These are phyloP conservation scores for Sinapis alba DNA, from an alignment of 441 rosid genomes.

Conservation along the genomic window DNA sequence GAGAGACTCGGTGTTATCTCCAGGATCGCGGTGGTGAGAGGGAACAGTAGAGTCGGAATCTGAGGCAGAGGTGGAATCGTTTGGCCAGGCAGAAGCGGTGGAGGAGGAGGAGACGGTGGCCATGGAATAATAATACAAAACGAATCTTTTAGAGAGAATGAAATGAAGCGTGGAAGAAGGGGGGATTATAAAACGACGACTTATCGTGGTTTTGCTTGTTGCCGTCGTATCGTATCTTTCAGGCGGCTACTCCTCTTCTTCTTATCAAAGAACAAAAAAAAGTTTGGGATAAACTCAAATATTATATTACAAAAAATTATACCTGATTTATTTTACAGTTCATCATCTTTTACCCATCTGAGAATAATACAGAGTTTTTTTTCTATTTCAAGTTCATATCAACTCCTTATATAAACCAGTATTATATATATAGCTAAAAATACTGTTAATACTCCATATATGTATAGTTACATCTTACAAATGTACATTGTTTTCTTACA, in stretches of 20 bases:
- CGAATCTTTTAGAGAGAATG: background rate
- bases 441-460: background rate
- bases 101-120: slow-evolving; percentile 74
- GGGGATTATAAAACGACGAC: background rate
- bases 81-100: slow-evolving; percentile 65
- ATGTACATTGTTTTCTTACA: background rate
- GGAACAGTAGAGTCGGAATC: slow-evolving; percentile 23
- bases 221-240: slow-evolving; percentile 34
- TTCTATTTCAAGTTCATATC: background rate
- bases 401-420: background rate
- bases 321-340: background rate
- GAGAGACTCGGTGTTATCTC: slow-evolving; percentile 43
- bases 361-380: background rate
- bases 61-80: slow-evolving; percentile 27
- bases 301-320: background rate
- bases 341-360: background rate
- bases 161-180: slow-evolving; percentile 8
- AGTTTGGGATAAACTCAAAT: slow-evolving; percentile 7
- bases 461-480: background rate
- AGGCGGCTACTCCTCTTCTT: slow-evolving; percentile 38
- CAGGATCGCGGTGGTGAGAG: slow-evolving; percentile 38
- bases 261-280: background rate
- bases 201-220: slow-evolving; percentile 32
- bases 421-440: background rate
- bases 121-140: slow-evolving; percentile 40